A percentile compares a stretch with the other conserved stretches of the same genome.
These are phyloP conservation scores for Aspergillus conjunctus DNA, from an alignment of 495 filamentous ascomycete genomes.

Conservation along the genomic window DNA sequence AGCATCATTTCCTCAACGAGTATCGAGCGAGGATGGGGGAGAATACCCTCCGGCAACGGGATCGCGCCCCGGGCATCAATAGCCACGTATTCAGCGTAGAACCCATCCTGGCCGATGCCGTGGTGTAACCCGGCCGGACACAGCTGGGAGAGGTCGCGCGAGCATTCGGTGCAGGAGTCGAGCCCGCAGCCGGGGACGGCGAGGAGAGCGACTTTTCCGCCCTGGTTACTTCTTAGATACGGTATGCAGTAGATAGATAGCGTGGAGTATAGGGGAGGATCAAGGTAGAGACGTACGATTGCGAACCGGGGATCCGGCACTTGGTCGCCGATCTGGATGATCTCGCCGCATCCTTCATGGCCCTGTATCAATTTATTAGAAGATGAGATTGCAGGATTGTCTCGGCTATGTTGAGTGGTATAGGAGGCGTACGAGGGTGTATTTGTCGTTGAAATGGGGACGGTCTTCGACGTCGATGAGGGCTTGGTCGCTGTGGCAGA, in stretches of 20 bases:
- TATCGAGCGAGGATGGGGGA: neutral
- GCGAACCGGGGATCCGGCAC: conserved; percentile 20
- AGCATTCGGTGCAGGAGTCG: conserved; percentile 25
- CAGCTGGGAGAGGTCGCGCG: conserved; percentile 25
- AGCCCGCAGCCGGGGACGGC: conserved; percentile 28
- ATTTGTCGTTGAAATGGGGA: conserved; percentile 28
- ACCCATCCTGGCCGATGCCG: conserved; percentile 30
- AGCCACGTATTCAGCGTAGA: conserved; percentile 29
- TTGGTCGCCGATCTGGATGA: conserved; percentile 21
- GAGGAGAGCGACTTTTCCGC: conserved; percentile 21
- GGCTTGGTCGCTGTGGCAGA: conserved; percentile 29
- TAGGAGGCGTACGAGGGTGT: conserved; percentile 20
- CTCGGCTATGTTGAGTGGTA: neutral
- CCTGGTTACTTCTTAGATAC: conserved; percentile 9
- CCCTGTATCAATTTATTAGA: conserved; percentile 19
- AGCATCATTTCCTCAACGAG: too few relatives aligned
- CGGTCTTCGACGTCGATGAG: conserved; percentile 28
- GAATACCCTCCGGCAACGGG: conserved; percentile 23
- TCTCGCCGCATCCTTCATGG: conserved; percentile 31
- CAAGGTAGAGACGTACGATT: conserved; percentile 7
- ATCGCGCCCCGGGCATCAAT: conserved; percentile 26
- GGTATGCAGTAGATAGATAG: neutral
- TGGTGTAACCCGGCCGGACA: conserved; percentile 25
- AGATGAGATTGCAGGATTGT: too few relatives aligned
- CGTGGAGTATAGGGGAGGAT: neutral